These are phyloP conservation scores for Leccinum imitatum DNA, from an alignment of 768 basidiomycete species.

Conservation along the genomic window DNA sequence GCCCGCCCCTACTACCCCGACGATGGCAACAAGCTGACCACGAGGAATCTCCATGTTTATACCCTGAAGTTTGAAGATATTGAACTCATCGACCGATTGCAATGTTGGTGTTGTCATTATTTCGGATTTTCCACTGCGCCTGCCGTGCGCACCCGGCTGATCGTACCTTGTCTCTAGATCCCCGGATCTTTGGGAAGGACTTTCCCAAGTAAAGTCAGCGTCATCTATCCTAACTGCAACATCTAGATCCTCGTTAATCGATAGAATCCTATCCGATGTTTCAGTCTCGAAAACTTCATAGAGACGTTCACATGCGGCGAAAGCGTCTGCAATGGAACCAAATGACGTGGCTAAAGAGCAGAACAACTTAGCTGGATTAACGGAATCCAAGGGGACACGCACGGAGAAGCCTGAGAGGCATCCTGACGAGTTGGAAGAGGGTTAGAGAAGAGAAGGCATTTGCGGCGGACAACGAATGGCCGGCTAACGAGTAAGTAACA, in stretches of 20 bases:
- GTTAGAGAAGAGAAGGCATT: conserved; percentile 53
- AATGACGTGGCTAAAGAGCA: conserved; percentile 57
- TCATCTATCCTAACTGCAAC: conserved; percentile 64
- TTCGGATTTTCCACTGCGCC: conserved; percentile 14
- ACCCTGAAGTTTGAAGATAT: conserved; percentile 63
- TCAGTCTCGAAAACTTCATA: conserved; percentile 85
- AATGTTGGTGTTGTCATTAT: conserved; percentile 24
- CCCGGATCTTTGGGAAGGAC: conserved; percentile 54
- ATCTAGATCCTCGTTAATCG: conserved; percentile 53
- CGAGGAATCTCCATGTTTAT: conserved; percentile 68
- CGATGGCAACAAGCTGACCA: conserved; percentile 81
- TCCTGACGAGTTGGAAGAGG: conserved; percentile 71
- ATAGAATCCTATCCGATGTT: conserved; percentile 55
- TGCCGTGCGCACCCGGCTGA: conserved; percentile 3
- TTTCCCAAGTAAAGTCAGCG: conserved; percentile 87
- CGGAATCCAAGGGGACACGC: conserved; percentile 12
- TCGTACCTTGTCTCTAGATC: conserved; percentile 20
- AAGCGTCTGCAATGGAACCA: conserved; percentile 80
- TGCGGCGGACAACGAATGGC: conserved; percentile 66
- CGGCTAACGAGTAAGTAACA: conserved; percentile 72
- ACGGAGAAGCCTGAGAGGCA: conserved; percentile 78
- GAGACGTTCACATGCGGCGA: conserved; percentile 76
- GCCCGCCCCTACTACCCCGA: conserved; percentile 64
- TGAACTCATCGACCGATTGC: conserved; percentile 36
- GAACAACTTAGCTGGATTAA: conserved; percentile 6